Percentiles rank a stretch among this genome's conserved stretches.
Evolutionary conservation across 768 basidiomycete genomes (phyloP).

Genomic region (Cantharellus cinnabarinus): DNA sequence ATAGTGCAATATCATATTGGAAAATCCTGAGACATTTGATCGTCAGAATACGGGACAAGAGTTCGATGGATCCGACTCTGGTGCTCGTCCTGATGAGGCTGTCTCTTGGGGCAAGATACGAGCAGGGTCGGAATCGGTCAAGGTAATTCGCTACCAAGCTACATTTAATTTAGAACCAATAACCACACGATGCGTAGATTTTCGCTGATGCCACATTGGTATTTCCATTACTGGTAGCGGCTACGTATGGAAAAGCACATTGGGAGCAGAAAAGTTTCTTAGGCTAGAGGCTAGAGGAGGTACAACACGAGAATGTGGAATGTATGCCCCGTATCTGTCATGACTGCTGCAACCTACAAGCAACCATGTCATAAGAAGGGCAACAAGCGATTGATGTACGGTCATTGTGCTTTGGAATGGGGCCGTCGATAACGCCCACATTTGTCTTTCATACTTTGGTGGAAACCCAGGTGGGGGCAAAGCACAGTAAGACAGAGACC

Average conservation of each 20-base stretch:
- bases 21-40: neutral
- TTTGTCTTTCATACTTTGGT: neutral
- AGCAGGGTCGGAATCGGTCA: conserved; percentile 31
- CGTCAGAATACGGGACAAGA: conserved; percentile 80
- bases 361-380: conserved; percentile 74
- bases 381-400: conserved; percentile 4
- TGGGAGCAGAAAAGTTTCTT: conserved; percentile 13
- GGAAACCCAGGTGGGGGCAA: neutral
- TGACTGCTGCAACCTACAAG: conserved; percentile 38
- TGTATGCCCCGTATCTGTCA: conserved; percentile 87
- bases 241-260: conserved; percentile 24
- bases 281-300: neutral
- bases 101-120: conserved; percentile 98
- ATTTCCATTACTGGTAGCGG: conserved; percentile 26
- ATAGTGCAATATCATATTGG: neutral
- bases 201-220: conserved; percentile 28
- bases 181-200: conserved; percentile 10
- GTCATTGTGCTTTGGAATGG: neutral
- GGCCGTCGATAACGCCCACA: neutral
- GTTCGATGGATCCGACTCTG: conserved; percentile 96
- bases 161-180: neutral
- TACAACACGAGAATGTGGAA: neutral
- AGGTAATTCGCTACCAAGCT: conserved; percentile 71
- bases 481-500: neutral
- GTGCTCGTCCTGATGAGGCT: conserved; percentile 92